These are phyloP conservation scores for Botryotinia narcissicola DNA, from an alignment of 2,329 filamentous ascomycete species.

Conservation along the genomic window DNA sequence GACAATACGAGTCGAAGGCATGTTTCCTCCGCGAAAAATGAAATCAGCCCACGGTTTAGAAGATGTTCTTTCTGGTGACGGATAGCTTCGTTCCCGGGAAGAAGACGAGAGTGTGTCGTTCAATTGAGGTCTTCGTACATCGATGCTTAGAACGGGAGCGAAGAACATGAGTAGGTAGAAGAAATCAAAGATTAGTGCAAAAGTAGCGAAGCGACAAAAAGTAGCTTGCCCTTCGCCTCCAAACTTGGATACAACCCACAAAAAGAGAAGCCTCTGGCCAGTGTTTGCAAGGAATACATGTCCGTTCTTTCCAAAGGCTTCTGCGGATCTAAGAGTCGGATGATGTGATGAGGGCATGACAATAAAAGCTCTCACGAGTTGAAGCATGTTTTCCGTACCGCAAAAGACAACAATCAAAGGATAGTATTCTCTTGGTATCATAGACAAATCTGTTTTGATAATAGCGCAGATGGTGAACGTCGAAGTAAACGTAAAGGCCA, in stretches of 20 bases:
- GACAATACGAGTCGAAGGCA: slow-evolving; percentile 70
- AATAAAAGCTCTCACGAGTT: slow-evolving; percentile 75
- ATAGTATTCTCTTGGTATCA: slow-evolving; percentile 71
- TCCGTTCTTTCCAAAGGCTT: slow-evolving; percentile 71
- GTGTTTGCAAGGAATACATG: slow-evolving; percentile 67
- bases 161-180: slow-evolving; percentile 80
- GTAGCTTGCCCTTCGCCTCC: slow-evolving; percentile 60
- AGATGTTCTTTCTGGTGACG: slow-evolving; percentile 29
- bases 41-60: slow-evolving; percentile 57
- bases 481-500: slow-evolving; percentile 69
- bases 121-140: slow-evolving; percentile 75
- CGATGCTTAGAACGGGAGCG: slow-evolving; percentile 73
- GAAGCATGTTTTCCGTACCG: slow-evolving; percentile 76
- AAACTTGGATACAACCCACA: slow-evolving; percentile 59
- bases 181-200: slow-evolving; percentile 74
- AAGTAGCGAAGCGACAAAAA: slow-evolving; percentile 73
- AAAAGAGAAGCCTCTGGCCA: slow-evolving; percentile 64
- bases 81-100: slow-evolving; percentile 40
- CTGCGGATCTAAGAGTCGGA: slow-evolving; percentile 66
- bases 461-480: slow-evolving; percentile 78
- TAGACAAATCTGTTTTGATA: slow-evolving; percentile 70
- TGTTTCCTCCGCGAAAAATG: slow-evolving; percentile 61
- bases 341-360: slow-evolving; percentile 66
- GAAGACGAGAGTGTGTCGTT: slow-evolving; percentile 55
- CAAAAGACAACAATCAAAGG: slow-evolving; percentile 72